Conservation (phyloP, 768 basidiomycete genomes). For the Fibroporia radiculosa region DNA sequence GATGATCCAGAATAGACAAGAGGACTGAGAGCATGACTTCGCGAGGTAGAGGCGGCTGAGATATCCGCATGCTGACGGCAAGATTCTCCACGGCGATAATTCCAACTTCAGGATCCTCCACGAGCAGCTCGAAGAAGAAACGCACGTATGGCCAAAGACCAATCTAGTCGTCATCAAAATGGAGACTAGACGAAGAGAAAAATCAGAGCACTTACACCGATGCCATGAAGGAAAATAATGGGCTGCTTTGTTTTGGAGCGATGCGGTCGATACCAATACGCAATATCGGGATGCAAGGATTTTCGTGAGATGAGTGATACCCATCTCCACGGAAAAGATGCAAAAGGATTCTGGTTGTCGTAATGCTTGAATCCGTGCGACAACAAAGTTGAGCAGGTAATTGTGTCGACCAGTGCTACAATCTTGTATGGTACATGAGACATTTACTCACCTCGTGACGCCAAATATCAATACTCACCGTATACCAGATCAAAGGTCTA, state of each 20-base stretch:
- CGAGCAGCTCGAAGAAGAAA: constrained; percentile 40
- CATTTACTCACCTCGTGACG: neutral
- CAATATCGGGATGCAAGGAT: constrained; percentile 27
- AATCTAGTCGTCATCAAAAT: constrained; percentile 33
- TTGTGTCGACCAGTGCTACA: constrained; percentile 41
- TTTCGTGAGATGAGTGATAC: constrained; percentile 35
- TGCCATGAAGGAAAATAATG: constrained; percentile 60
- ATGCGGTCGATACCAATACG: constrained; percentile 47
- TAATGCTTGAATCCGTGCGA: constrained; percentile 49
- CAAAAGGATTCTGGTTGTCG: constrained; percentile 26
- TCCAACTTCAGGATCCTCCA: constrained; percentile 41
- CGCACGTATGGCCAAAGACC: constrained; percentile 50
- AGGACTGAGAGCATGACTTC: constrained; percentile 35
- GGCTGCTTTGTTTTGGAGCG: constrained; percentile 38
- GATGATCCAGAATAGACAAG: constrained; percentile 34
- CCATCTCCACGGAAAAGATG: constrained; percentile 47
- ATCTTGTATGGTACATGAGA: constrained; percentile 29
- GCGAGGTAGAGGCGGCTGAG: constrained; percentile 38
- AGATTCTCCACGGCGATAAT: constrained; percentile 55
- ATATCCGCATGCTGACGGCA: constrained; percentile 54
- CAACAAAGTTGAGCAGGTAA: constrained; percentile 32
- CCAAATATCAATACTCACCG: constrained; percentile 27
- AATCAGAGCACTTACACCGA: constrained; percentile 42
- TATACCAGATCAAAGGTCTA: constrained; percentile 60
- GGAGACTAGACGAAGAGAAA: neutral